These are phyloP conservation scores for Pythium periplocum DNA, from an alignment of 352 stramenopile species.

Conservation along the genomic window DNA sequence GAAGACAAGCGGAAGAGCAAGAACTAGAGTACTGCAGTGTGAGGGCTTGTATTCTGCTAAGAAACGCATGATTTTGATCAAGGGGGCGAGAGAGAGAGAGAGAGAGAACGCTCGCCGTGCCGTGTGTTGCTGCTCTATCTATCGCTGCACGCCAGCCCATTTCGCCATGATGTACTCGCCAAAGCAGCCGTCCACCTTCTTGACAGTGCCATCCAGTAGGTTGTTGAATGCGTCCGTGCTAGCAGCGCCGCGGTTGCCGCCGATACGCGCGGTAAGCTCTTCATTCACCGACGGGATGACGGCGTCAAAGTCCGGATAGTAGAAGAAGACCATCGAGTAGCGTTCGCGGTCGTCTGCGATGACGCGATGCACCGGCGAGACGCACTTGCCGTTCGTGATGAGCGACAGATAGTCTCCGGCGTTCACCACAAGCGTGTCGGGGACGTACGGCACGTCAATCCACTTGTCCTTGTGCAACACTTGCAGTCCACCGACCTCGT, in stretches of 20 bases:
- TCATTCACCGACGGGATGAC: slow-evolving; percentile 42
- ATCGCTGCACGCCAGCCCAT: slow-evolving; percentile 68
- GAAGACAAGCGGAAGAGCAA: slow-evolving; percentile 16
- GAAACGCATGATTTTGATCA: too few relatives aligned
- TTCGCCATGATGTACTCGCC: slow-evolving; percentile 83
- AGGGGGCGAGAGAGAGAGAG: too few relatives aligned
- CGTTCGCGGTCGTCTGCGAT: slow-evolving; percentile 64
- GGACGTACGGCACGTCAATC: slow-evolving; percentile 70
- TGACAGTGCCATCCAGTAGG: slow-evolving; percentile 58
- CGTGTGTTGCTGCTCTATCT: not conserved
- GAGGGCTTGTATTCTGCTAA: too few relatives aligned
- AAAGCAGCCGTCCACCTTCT: slow-evolving; percentile 51
- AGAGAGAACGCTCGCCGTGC: too few relatives aligned
- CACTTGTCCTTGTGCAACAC: slow-evolving; percentile 65
- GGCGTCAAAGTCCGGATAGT: slow-evolving; percentile 77
- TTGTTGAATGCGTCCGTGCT: slow-evolving; percentile 55
- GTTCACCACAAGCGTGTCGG: slow-evolving; percentile 69
- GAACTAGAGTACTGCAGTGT: not conserved
- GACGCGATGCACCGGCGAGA: slow-evolving; percentile 73
- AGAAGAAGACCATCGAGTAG: slow-evolving; percentile 84
- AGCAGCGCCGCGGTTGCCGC: slow-evolving; percentile 26
- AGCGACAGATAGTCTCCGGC: slow-evolving; percentile 81
- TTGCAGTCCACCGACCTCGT: slow-evolving; percentile 63
- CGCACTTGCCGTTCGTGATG: slow-evolving; percentile 51
- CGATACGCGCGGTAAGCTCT: slow-evolving; percentile 29